A percentile compares a stretch with the other conserved stretches of the same genome.
Evolutionary conservation across 2,329 filamentous ascomycete species (phyloP).

Genomic region (Xylaria polymorpha): DNA sequence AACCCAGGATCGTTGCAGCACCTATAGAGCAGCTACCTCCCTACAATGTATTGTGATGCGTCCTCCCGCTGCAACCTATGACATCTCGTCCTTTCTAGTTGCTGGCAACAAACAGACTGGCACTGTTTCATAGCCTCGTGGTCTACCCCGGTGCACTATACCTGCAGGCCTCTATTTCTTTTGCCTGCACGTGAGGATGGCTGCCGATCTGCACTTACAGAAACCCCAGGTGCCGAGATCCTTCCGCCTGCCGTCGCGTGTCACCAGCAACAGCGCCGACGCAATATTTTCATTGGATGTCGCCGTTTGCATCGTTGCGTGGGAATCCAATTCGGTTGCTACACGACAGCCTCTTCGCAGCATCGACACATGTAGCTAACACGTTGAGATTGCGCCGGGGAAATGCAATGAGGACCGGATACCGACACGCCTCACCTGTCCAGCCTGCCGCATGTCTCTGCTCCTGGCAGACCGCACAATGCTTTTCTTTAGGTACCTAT

Average conservation of each 20-base stretch:
- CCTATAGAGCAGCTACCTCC: neutral
- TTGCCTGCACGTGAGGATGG: constrained; percentile 34
- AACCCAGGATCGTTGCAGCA: neutral
- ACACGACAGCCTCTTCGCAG: constrained; percentile 46
- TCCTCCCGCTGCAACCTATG: constrained; percentile 32
- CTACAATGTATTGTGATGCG: constrained; percentile 12
- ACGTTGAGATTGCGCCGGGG: constrained; percentile 38
- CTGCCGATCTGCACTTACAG: constrained; percentile 38
- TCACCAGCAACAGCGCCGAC: constrained; percentile 36
- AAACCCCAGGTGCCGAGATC: constrained; percentile 37
- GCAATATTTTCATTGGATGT: constrained; percentile 43
- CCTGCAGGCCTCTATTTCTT: constrained; percentile 28
- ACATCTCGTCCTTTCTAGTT: constrained; percentile 16
- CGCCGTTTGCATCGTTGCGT: constrained; percentile 46
- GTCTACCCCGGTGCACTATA: constrained; percentile 26
- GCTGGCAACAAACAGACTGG: constrained; percentile 34
- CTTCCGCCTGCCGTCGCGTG: constrained; percentile 40
- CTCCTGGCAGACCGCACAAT: constrained; percentile 18
- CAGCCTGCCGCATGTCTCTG: constrained; percentile 24
- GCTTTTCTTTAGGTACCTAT: constrained; percentile 33
- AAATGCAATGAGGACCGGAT: constrained; percentile 37
- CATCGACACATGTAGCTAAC: constrained; percentile 42
- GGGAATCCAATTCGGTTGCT: constrained; percentile 45
- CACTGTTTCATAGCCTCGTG: constrained; percentile 38
- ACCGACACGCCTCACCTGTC: constrained; percentile 44